These are phyloP conservation scores for Austroboletus olivaceoglutinosus DNA, from an alignment of 1,284 basidiomycete genomes.

Conservation along the genomic window DNA sequence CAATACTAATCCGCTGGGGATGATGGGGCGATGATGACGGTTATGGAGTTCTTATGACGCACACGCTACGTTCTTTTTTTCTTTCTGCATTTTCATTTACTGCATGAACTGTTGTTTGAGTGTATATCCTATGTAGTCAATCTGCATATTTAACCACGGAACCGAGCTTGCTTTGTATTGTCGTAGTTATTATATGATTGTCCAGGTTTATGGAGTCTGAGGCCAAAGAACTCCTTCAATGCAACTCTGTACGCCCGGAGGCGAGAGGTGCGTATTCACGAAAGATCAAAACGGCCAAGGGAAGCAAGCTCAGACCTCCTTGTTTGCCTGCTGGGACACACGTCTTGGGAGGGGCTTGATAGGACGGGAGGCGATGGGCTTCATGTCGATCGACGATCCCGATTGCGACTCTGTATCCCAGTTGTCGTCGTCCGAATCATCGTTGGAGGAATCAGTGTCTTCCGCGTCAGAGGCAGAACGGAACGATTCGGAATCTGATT, in stretches of 20 bases:
- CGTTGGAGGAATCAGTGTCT: slow-evolving; percentile 18
- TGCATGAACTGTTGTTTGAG: not conserved
- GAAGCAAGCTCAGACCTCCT: slow-evolving; percentile 12
- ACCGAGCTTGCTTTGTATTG: slow-evolving; percentile 4
- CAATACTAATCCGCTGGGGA: slow-evolving; percentile 12
- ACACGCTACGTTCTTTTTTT: not conserved
- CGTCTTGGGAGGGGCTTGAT: slow-evolving; percentile 46
- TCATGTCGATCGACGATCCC: slow-evolving; percentile 31
- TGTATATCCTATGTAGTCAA: slow-evolving; percentile 8
- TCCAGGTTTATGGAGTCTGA: not conserved
- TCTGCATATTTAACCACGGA: slow-evolving; percentile 10
- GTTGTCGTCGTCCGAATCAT: slow-evolving; percentile 8
- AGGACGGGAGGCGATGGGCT: slow-evolving; percentile 38
- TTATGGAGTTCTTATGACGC: not conserved
- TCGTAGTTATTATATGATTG: not conserved
- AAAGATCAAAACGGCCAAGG: not conserved
- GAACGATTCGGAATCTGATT: slow-evolving; percentile 13
- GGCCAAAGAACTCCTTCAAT: not conserved
- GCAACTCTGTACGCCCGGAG: too few species aligned
- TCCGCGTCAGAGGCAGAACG: slow-evolving; percentile 21
- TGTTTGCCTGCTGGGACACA: slow-evolving; percentile 11
- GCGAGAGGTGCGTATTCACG: not conserved
- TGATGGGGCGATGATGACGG: slow-evolving; percentile 6
- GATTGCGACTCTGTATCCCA: slow-evolving; percentile 33
- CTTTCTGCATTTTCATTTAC: not conserved